These are phyloP conservation scores for Dictyostelium capitatum DNA, from an alignment of 78 protist genomes.

Conservation along the genomic window DNA sequence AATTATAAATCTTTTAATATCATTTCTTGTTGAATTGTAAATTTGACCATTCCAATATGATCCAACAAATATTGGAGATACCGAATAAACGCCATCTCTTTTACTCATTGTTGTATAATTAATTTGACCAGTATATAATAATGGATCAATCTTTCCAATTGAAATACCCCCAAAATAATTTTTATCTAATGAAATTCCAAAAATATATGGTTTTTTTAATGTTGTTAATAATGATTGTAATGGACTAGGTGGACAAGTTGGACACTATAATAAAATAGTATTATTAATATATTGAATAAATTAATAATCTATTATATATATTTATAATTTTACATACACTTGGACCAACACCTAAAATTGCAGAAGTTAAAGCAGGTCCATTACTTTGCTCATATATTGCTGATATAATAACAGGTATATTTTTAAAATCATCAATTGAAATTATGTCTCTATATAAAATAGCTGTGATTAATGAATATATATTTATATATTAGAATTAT, in stretches of 20 bases:
- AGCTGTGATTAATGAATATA: not conserved
- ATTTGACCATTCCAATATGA: slow-evolving; percentile 43
- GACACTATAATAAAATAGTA: slow-evolving; percentile 24
- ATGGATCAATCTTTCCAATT: slow-evolving; percentile 52
- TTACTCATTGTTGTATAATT: slow-evolving; percentile 64
- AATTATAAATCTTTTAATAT: slow-evolving; percentile 13
- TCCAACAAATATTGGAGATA: slow-evolving; percentile 14
- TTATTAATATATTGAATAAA: too few species aligned
- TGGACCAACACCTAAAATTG: slow-evolving; percentile 78
- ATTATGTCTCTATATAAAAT: slow-evolving; percentile 37
- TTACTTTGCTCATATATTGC: slow-evolving; percentile 62
- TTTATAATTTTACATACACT: slow-evolving; percentile 33
- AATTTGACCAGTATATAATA: slow-evolving; percentile 17
- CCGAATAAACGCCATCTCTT: slow-evolving; percentile 30
- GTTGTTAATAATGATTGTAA: slow-evolving; percentile 44
- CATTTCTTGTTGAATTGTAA: not conserved
- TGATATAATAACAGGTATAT: slow-evolving; percentile 46
- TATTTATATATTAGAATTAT: not conserved
- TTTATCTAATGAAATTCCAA: slow-evolving; percentile 74
- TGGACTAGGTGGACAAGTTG: slow-evolving; percentile 60
- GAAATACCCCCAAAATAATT: slow-evolving; percentile 76
- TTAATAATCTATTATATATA: too few species aligned
- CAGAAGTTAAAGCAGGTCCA: not conserved
- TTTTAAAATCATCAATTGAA: slow-evolving; percentile 75
- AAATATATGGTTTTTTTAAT: slow-evolving; percentile 61